A percentile compares a stretch with the other conserved stretches of the same genome.
Conservation (phyloP, 768 basidiomycete species). For the Tylopilus vinaceipallidus region DNA sequence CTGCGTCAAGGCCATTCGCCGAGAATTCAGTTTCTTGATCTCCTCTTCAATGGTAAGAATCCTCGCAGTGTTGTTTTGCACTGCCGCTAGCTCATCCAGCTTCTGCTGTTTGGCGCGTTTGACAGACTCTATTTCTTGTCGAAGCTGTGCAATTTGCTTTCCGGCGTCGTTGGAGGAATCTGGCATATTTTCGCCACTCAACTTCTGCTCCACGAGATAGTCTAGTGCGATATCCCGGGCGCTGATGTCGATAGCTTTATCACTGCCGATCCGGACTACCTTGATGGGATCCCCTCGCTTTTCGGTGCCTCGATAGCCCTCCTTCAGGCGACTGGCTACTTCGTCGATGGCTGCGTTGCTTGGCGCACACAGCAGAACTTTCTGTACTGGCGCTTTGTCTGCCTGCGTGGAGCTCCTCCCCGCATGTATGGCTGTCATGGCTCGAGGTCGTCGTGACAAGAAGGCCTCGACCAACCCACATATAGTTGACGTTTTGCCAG, state of each 20-base stretch:
- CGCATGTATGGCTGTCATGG: conserved; percentile 49
- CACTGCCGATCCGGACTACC: conserved; percentile 87
- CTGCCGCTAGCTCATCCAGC: conserved; percentile 52
- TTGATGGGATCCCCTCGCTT: conserved; percentile 59
- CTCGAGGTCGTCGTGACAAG: conserved; percentile 54
- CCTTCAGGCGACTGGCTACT: conserved; percentile 82
- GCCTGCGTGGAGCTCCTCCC: conserved; percentile 40
- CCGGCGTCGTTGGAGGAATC: conserved; percentile 49
- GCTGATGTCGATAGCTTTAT: conserved; percentile 68
- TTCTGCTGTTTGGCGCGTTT: conserved; percentile 60
- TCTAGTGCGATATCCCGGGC: conserved; percentile 89
- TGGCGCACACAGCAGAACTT: conserved; percentile 91
- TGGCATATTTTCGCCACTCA: conserved; percentile 43
- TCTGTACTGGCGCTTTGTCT: conserved; percentile 52
- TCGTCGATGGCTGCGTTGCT: conserved; percentile 99
- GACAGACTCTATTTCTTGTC: conserved; percentile 66
- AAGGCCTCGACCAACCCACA: conserved; percentile 89
- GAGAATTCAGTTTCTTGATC: conserved; percentile 61
- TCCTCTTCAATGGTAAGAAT: conserved; percentile 64
- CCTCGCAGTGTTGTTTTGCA: conserved; percentile 57
- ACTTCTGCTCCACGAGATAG: conserved; percentile 75
- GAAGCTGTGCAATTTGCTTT: conserved; percentile 56
- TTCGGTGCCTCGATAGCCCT: conserved; percentile 61
- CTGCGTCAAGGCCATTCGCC: conserved; percentile 60
- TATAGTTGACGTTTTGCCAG: conserved; percentile 98